phyloP scores from a whole-genome alignment of 208 protist species.

The Hexamita inflata region DNA sequence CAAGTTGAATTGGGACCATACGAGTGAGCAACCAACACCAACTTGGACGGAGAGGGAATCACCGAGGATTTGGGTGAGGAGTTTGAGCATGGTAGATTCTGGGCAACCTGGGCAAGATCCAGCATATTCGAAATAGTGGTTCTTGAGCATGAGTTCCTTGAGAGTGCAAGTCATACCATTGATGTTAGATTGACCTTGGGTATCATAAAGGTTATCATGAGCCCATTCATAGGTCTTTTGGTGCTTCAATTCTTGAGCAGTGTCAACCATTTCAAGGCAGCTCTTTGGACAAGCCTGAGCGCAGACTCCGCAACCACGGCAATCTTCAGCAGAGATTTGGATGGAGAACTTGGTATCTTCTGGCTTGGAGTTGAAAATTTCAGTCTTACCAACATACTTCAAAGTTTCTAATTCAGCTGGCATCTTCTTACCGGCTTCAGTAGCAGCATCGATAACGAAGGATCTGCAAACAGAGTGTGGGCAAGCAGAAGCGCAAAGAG shows the following conservation, averaged over 20 bases:
- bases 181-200: neutral
- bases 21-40: slow-evolving; percentile 50
- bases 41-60: slow-evolving; percentile 55
- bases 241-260: neutral
- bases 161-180: slow-evolving; percentile 8
- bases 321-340: slow-evolving; percentile 38
- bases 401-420: slow-evolving; percentile 8
- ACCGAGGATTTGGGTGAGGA: slow-evolving; percentile 57
- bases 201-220: neutral
- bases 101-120: slow-evolving; percentile 39
- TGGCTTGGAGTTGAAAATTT: neutral
- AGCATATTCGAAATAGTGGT: slow-evolving; percentile 35
- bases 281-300: slow-evolving; percentile 22
- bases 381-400: neutral
- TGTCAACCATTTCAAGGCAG: slow-evolving; percentile 3
- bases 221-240: slow-evolving; percentile 19
- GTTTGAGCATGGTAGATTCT: slow-evolving; percentile 54
- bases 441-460: slow-evolving; percentile 46
- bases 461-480: slow-evolving; percentile 57
- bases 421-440: neutral
- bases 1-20: slow-evolving; percentile 28
- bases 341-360: slow-evolving; percentile 30
- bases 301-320: slow-evolving; percentile 36
- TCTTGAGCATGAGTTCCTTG: neutral
- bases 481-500: slow-evolving; percentile 53